Evolutionary conservation across 2,329 filamentous ascomycete species (phyloP).

Genomic region (Fonsecaea nubica): DNA sequence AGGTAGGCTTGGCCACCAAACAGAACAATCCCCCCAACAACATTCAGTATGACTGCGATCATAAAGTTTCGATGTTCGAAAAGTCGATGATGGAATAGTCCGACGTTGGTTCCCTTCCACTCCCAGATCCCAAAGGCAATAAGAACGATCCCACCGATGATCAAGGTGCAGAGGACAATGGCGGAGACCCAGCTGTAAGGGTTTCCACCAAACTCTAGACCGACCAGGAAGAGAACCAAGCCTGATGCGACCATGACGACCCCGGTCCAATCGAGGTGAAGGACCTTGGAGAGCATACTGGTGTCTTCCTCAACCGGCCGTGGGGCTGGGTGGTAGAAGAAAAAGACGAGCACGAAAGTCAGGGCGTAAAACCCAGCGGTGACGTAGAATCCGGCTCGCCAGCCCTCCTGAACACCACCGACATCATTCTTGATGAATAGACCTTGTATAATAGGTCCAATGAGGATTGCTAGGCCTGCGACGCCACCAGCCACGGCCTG

Average conservation of each 20-base stretch:
- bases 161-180: neutral
- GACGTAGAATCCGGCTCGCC: neutral
- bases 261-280: neutral
- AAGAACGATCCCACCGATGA: neutral
- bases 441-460: neutral
- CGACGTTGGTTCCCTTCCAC: too few species aligned
- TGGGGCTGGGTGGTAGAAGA: neutral
- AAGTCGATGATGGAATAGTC: neutral
- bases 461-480: neutral
- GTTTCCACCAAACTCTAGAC: neutral
- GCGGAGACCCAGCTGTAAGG: neutral
- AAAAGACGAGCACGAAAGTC: neutral
- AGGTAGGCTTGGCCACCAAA: too few species aligned
- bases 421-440: neutral
- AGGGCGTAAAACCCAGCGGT: neutral
- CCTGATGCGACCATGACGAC: neutral
- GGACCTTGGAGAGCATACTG: neutral
- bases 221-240: neutral
- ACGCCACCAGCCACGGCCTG: neutral
- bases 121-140: slow-evolving; percentile 3
- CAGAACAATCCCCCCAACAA: neutral
- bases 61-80: neutral
- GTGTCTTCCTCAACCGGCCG: neutral
- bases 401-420: neutral
- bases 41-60: neutral